These are phyloP conservation scores for Trichopus zeylanicus DNA, from an alignment of 116 monocot genomes.

Conservation along the genomic window DNA sequence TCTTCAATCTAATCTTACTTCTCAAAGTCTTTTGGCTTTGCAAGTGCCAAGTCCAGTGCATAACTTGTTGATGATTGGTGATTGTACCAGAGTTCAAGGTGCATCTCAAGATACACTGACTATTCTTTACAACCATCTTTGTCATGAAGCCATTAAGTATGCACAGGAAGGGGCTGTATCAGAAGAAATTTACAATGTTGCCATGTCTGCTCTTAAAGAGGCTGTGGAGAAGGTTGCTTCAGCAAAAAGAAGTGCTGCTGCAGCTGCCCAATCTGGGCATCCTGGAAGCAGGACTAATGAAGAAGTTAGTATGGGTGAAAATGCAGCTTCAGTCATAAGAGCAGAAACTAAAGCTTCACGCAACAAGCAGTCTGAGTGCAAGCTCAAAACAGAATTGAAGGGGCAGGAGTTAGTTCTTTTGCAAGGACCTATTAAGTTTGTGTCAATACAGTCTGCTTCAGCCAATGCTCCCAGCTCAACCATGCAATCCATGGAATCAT, in stretches of 20 bases:
- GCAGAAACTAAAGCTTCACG: not conserved
- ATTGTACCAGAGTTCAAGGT: constrained; percentile 7
- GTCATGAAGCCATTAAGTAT: constrained; percentile 38
- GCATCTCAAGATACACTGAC: constrained; percentile 17
- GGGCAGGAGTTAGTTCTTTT: constrained; percentile 3
- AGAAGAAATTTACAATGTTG: constrained; percentile 36
- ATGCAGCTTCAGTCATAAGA: not conserved
- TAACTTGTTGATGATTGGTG: constrained; percentile 4
- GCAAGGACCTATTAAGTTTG: constrained; percentile 17
- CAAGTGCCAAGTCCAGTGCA: not conserved
- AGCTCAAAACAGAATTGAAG: not conserved
- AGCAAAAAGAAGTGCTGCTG: constrained; percentile 20
- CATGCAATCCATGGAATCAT: not conserved
- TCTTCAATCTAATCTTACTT: not conserved
- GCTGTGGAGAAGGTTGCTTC: constrained; percentile 43
- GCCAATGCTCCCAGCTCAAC: constrained; percentile 3
- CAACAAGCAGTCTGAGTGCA: not conserved
- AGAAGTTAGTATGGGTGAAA: not conserved
- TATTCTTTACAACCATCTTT: constrained; percentile 34
- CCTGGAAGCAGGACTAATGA: not conserved
- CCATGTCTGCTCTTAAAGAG: constrained; percentile 41
- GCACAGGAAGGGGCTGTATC: constrained; percentile 40
- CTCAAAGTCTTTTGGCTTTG: constrained; percentile 1
- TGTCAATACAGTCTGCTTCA: constrained; percentile 12
- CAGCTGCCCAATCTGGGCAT: not conserved